Evolutionary conservation across 169 alveolate species (phyloP).

Genomic region (Cryptosporidium ubiquitum): DNA sequence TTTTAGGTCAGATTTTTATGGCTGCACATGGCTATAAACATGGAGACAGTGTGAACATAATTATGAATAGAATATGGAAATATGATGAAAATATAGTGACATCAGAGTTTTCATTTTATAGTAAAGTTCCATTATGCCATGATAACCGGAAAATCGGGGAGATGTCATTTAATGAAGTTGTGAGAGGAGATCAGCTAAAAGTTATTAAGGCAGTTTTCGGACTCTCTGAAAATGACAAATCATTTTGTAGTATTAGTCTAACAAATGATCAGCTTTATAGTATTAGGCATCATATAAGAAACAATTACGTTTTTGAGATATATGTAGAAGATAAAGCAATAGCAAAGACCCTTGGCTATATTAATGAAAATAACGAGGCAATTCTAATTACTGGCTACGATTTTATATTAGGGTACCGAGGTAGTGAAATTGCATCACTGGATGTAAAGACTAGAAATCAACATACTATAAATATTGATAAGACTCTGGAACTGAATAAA

Average conservation of each 20-base stretch:
- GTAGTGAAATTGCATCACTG: conserved; percentile 29
- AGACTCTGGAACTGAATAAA: background rate
- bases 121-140: conserved; percentile 49
- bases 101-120: conserved; percentile 48
- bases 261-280: conserved; percentile 32
- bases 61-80: conserved; percentile 60
- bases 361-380: conserved; percentile 25
- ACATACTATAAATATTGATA: conserved; percentile 44
- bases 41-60: conserved; percentile 55
- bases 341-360: conserved; percentile 56
- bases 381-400: conserved; percentile 53
- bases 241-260: conserved; percentile 18
- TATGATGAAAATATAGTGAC: conserved; percentile 53
- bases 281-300: conserved; percentile 13
- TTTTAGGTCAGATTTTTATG: background rate
- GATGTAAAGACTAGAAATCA: conserved; percentile 25
- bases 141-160: conserved; percentile 2
- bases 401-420: conserved; percentile 43
- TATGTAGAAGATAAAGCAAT: conserved; percentile 62
- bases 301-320: conserved; percentile 43
- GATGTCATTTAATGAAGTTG: conserved; percentile 53
- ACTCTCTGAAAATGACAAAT: background rate
- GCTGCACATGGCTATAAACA: conserved; percentile 6
- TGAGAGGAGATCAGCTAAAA: conserved; percentile 61
- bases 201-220: conserved; percentile 23